Base-by-base conservation (phyloP, 176 grass and related monocot genomes). In the Phoenix roebelenii region DNA sequence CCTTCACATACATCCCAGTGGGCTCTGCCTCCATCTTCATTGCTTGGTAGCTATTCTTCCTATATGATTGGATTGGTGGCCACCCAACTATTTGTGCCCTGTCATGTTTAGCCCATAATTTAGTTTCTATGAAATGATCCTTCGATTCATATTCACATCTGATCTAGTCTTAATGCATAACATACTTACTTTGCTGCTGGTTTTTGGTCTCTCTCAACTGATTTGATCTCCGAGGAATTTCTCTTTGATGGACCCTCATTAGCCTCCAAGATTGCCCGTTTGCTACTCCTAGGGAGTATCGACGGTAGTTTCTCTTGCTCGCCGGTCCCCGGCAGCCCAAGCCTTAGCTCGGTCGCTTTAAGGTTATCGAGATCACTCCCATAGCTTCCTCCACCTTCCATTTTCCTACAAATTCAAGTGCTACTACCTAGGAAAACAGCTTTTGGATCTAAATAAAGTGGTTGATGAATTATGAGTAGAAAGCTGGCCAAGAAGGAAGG, bases 11-110 rank as follows among this genome's bases (percentile, higher is more conserved):
- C 63, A 10, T 55, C 23, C 5, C 66, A 3, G 57, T 71, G 53
- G 26, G 22, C 3, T 44, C 44, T 16, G 57, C 70, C 59, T 24
- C 55, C 53, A 54, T 61, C 58, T 59, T 66, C 72, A 59, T 65
- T 3, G 52, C 49, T 20, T 75, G 15, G 4, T 74, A 67, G 55
- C 16, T 70, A 30, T 70, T 81, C 64, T 81, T 81, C 48, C 70
- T 53, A 57, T 69, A 75, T 1, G 78, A 75, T 7, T 65, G 57
- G 10, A 81, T 19, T 0, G 78, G 78, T 15, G 78, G 78, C 71
- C 78, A 81, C 18, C 78, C 78, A 0, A 81, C 78, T 23, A 70
- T 16, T 48, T 70, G 78, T 58, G 28, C 51, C 65, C 78, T 81
- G 78, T 23, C 24, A 68, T 16, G 15, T 56, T 9, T 12, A 44